Evolutionary conservation across 768 basidiomycete genomes (phyloP).

Genomic region (Rickenella mellea): DNA sequence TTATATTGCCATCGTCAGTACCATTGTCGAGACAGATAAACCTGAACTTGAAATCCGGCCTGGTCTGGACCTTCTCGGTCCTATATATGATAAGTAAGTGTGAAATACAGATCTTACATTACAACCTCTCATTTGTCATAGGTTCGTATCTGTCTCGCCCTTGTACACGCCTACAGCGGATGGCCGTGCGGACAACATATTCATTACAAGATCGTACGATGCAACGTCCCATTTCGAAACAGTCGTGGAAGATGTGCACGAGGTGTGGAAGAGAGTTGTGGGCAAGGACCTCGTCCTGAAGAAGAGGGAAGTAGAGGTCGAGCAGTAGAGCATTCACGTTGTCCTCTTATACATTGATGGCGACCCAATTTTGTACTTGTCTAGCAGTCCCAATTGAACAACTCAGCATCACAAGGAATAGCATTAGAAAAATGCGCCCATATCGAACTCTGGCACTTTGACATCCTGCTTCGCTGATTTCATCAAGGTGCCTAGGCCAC

Average conservation of each 20-base stretch:
- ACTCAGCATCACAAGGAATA: no score
- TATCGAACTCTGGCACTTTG: constrained; percentile 80
- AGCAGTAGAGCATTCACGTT: constrained; percentile 24
- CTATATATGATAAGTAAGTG: constrained; percentile 85
- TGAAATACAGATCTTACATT: not conserved
- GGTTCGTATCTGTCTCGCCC: constrained; percentile 84
- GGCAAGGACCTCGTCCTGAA: constrained; percentile 76
- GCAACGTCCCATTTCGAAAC: constrained; percentile 99
- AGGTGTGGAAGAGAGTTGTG: constrained; percentile 87
- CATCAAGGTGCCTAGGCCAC: constrained; percentile 75
- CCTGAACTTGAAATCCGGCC: constrained; percentile 92
- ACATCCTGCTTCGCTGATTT: constrained; percentile 88
- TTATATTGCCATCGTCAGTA: constrained; percentile 96
- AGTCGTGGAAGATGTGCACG: constrained; percentile 92
- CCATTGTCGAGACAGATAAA: constrained; percentile 89
- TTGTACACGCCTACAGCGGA: constrained; percentile 82
- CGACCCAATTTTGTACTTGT: not conserved
- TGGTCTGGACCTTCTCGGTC: constrained; percentile 83
- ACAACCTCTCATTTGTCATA: constrained; percentile 19
- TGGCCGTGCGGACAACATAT: constrained; percentile 83
- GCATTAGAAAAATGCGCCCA: constrained; percentile 60
- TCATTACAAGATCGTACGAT: constrained; percentile 96
- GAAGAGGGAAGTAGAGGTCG: constrained; percentile 71
- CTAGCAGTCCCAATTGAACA: not conserved
- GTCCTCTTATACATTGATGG: not conserved